Evolutionary conservation across 1,284 basidiomycete genomes (phyloP).

Genomic region (Trichosporon coremiiforme): DNA sequence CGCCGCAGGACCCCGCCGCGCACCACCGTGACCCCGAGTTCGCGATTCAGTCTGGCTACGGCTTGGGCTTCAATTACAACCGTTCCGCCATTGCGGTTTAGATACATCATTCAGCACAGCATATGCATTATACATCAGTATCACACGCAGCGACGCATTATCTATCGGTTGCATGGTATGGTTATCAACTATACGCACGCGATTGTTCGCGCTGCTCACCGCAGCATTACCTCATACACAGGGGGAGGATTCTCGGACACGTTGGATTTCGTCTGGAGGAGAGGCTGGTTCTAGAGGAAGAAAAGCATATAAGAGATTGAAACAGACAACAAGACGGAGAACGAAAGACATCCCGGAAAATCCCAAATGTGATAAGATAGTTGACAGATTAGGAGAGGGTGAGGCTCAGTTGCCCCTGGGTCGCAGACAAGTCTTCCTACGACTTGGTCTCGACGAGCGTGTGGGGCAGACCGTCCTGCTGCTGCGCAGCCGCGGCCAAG

Average conservation of each 20-base stretch:
- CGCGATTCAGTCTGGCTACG: slow-evolving; percentile 53
- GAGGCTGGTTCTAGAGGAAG: background rate
- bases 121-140: background rate
- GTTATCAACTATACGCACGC: background rate
- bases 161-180: background rate
- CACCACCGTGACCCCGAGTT: slow-evolving; percentile 52
- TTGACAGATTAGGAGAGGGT: background rate
- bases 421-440: background rate
- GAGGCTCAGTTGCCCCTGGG: background rate
- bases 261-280: background rate
- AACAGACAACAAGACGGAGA: slow-evolving; percentile 14
- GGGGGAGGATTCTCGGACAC: background rate
- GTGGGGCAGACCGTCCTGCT: background rate
- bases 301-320: background rate
- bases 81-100: slow-evolving; percentile 14
- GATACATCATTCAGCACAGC: background rate
- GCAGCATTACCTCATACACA: background rate
- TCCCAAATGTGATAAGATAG: slow-evolving; percentile 8
- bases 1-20: slow-evolving; percentile 58
- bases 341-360: slow-evolving; percentile 6
- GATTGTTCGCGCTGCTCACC: background rate
- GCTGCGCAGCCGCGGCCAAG: background rate
- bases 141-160: background rate
- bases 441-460: slow-evolving; percentile 9
- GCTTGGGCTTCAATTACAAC: slow-evolving; percentile 36